phyloP scores from a whole-genome alignment of 129 eudicot species.

The Rutidosis leptorrhynchoides region DNA sequence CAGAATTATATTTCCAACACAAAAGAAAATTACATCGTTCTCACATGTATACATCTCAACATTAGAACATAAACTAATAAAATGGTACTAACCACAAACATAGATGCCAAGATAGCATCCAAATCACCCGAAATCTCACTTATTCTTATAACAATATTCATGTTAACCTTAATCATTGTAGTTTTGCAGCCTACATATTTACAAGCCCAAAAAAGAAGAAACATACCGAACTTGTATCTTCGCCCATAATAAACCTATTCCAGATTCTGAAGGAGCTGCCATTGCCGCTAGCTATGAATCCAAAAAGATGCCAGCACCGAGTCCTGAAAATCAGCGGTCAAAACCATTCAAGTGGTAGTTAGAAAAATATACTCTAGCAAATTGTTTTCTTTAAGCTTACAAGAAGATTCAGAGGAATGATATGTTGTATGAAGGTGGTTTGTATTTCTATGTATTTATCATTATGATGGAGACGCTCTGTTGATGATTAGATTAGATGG shows the following conservation, averaged over 20 bases:
- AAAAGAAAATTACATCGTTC: no score
- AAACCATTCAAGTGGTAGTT: slow-evolving; percentile 69
- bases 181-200: slow-evolving; percentile 73
- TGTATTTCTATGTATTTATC: neutral
- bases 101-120: no score
- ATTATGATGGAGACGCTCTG: neutral
- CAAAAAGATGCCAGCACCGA: slow-evolving; percentile 39
- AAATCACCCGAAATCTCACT: neutral
- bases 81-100: no score
- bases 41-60: no score
- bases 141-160: neutral
- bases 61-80: no score
- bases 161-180: neutral
- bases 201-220: slow-evolving; percentile 53
- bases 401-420: slow-evolving; percentile 22
- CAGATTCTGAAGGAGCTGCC: slow-evolving; percentile 35
- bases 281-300: slow-evolving; percentile 37
- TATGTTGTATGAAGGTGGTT: slow-evolving; percentile 7
- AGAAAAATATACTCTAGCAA: slow-evolving; percentile 40
- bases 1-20: no score
- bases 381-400: slow-evolving; percentile 6
- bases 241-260: slow-evolving; percentile 23
- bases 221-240: slow-evolving; percentile 28
- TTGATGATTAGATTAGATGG: slow-evolving; percentile 15
- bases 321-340: slow-evolving; percentile 55